Base-by-base conservation (phyloP, 495 filamentous ascomycete species). In the Peziza echinospora region DNA sequence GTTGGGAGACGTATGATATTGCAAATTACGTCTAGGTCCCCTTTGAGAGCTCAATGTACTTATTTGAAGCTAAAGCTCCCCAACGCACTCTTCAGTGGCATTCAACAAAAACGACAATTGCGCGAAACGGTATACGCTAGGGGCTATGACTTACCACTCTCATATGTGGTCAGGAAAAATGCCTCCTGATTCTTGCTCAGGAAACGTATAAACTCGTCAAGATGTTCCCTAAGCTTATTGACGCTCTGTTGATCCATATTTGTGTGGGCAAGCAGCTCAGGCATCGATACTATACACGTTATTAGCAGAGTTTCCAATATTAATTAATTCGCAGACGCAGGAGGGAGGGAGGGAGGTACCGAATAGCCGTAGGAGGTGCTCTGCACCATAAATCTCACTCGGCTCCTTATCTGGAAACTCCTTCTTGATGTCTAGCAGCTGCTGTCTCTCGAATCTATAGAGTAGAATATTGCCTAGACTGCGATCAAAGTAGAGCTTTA, bases 211-310 rank as follows among this genome's bases (percentile, higher is more conserved):
- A 97, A 71, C 62, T 80, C 83, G 30, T 71, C 67, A 16, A 96
- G 67, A 54, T 97, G 89, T 50, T 93, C 84, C 9, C 83, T 78
- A 9, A 94, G 72, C 28, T 83, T 78, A 51, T 76, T 80, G 43
- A 89, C 81, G 7, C 82, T 82, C 61, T 86, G 84, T 22, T 74
- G 66, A 57, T 96, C 89, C 89, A 97, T 93, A 62, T 93, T 93
- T 24, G 89, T 97, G 59, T 94, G 86, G 16, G 84, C 85, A 51
- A 97, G 75, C 23, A 96, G 73, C 61, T 97, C 89, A 0, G 91
- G 89, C 52, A 97, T 74, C 6, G 77, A 77, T 9, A 92, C 89
- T 94, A 47, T 5, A 43, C 17, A 50, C 17, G 28, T 30, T 19
- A 45, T 1, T 25, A 25, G 2, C 24, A 40, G 7, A 1, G 9